These are phyloP conservation scores for Penicillium egyptiacum DNA, from an alignment of 495 filamentous ascomycete species.

Conservation along the genomic window DNA sequence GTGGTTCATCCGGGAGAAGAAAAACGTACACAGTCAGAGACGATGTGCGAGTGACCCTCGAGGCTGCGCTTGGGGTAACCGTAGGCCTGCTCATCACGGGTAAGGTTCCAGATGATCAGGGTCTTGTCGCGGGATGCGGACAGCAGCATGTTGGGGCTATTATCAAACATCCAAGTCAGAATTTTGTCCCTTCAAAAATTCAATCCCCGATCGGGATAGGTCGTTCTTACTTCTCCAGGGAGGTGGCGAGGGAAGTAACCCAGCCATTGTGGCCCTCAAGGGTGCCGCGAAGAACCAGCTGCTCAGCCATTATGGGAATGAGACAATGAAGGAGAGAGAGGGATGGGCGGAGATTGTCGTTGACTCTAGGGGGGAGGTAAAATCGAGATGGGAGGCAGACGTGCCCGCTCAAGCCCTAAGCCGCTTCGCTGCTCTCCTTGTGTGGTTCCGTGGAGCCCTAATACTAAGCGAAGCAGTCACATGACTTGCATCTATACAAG, in stretches of 20 bases:
- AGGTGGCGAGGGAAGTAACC: constrained; percentile 83
- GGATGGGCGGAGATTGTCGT: constrained; percentile 50
- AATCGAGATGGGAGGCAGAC: constrained; percentile 43
- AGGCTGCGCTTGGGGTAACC: constrained; percentile 98
- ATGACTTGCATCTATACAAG: constrained; percentile 14
- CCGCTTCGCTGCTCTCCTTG: constrained; percentile 38
- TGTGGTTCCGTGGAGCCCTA: constrained; percentile 43
- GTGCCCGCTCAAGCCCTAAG: constrained; percentile 44
- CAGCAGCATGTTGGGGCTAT: constrained; percentile 99
- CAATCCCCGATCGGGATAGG: constrained; percentile 26
- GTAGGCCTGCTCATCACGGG: constrained; percentile 95
- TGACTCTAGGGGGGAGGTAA: constrained; percentile 47
- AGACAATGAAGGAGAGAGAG: constrained; percentile 47
- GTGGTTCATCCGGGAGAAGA: constrained; percentile 16
- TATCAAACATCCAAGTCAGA: constrained; percentile 43
- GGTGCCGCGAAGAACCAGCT: constrained; percentile 94
- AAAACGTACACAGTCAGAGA: constrained; percentile 96
- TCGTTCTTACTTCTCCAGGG: constrained; percentile 88
- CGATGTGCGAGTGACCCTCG: constrained; percentile 98
- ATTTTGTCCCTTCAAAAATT: constrained; percentile 28
- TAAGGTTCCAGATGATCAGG: constrained; percentile 99
- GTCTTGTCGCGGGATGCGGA: constrained; percentile 97
- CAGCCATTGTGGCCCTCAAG: constrained; percentile 92
- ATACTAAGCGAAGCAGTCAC: constrained; percentile 39
- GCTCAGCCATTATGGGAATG: constrained; percentile 77